Conservation (phyloP, 1,139 yeast species). For the Suhomyces coccinellae region DNA sequence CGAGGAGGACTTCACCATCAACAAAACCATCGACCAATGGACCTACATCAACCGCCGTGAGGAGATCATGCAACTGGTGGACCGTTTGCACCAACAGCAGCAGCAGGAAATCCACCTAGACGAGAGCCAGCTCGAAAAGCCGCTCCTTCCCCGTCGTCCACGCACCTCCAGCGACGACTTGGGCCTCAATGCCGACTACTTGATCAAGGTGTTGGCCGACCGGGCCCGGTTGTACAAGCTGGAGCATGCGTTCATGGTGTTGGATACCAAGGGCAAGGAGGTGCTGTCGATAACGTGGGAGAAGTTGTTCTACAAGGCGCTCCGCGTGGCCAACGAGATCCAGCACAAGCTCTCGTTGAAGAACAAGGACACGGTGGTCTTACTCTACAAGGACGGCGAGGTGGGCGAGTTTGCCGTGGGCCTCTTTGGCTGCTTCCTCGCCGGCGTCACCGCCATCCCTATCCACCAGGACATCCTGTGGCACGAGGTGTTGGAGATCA, state of each 20-base stretch:
- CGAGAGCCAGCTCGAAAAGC: slow-evolving; percentile 49
- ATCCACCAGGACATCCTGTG: slow-evolving; percentile 71
- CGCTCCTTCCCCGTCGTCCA: slow-evolving; percentile 59
- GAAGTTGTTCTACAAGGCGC: slow-evolving; percentile 77
- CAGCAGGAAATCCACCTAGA: slow-evolving; percentile 30
- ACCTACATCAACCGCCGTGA: slow-evolving; percentile 49
- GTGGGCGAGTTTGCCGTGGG: slow-evolving; percentile 85
- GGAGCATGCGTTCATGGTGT: slow-evolving; percentile 69
- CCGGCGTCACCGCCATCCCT: slow-evolving; percentile 95
- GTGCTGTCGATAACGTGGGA: slow-evolving; percentile 82
- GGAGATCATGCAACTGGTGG: slow-evolving; percentile 45
- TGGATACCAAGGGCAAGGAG: slow-evolving; percentile 84
- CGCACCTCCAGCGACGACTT: slow-evolving; percentile 20
- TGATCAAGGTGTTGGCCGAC: slow-evolving; percentile 70
- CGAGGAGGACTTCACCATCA: slow-evolving; percentile 45
- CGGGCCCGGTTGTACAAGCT: slow-evolving; percentile 66
- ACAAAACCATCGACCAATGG: slow-evolving; percentile 50
- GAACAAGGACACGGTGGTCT: slow-evolving; percentile 79
- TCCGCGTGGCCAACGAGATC: slow-evolving; percentile 86
- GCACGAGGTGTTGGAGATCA: slow-evolving; percentile 68
- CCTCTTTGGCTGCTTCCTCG: slow-evolving; percentile 85
- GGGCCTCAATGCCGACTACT: slow-evolving; percentile 45
- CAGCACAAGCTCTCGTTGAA: slow-evolving; percentile 67
- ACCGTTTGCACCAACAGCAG: slow-evolving; percentile 37
- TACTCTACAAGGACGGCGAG: slow-evolving; percentile 83